These are phyloP conservation scores for Hymenoscyphus salicellus DNA, from an alignment of 2,329 filamentous ascomycete genomes.

Conservation along the genomic window DNA sequence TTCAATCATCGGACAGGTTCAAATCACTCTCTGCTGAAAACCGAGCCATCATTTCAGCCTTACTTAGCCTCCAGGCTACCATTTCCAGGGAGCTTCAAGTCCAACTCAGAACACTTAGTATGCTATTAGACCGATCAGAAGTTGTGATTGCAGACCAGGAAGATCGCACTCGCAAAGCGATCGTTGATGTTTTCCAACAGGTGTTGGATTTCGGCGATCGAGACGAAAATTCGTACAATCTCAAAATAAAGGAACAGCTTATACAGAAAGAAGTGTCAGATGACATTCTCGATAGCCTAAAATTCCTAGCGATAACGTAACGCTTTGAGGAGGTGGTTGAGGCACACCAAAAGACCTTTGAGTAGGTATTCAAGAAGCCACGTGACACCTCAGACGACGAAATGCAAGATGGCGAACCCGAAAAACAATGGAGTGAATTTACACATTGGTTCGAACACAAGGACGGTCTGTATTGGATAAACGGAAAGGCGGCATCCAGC, in stretches of 20 bases:
- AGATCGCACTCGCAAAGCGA: background rate
- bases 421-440: conserved; percentile 7
- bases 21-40: background rate
- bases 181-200: background rate
- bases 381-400: background rate
- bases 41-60: background rate
- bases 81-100: background rate
- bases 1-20: background rate
- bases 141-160: background rate
- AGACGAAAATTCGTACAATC: background rate
- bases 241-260: background rate
- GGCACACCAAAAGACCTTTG: conserved; percentile 11
- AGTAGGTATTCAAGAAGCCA: conserved; percentile 5
- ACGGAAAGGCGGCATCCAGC: conserved; percentile 19
- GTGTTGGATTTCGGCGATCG: background rate
- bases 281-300: background rate
- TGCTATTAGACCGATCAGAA: background rate
- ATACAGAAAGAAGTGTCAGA: background rate
- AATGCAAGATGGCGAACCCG: too few species aligned
- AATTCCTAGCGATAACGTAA: conserved; percentile 3
- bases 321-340: conserved; percentile 8
- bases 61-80: background rate
- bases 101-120: background rate
- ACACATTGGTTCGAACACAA: conserved; percentile 15
- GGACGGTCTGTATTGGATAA: conserved; percentile 21